Base-by-base conservation (phyloP, 2,329 filamentous ascomycete species). In the Scopulariopsis brevicaulis region DNA sequence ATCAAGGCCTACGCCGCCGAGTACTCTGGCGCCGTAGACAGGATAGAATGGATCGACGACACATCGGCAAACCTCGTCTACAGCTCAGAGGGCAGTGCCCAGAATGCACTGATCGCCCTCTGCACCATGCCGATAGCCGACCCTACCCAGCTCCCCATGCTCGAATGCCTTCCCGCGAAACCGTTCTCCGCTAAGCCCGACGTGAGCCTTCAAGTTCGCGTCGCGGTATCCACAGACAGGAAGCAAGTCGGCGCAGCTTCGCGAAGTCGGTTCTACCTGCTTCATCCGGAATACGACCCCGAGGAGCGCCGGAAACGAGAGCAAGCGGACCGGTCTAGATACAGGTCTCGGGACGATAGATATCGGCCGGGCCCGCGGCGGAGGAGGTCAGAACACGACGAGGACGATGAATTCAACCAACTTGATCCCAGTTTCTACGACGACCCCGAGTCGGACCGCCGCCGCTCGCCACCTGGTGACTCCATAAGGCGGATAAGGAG, bases 1-100 rank as follows among this genome's bases (percentile, higher is more conserved):
- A 86, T 97, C 64, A 86, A 87, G 64, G 77, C 80, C 60, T 96
- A 91, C 65, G 82, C 90, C 10, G 72, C 77, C 54, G 79, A 89
- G 62, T 82, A 94, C 69, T 90, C 81, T 65, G 73, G 77, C 40
- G 69, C 71, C 15, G 76, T 85, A 59, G 75, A 81, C 58, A 79
- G 82, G 61, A 77, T 96, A 62, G 91, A 97, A 73, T 99, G 94
- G 94, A 90, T 99, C 63, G 90, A 97, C 69, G 94, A 99, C 70
- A 85, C 83, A 7, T 93, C 90, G 0, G 90, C 90, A 61, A 97
- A 97, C 68, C 77, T 96, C 57, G 72, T 96, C 56, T 97, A 94
- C 73, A 75, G 73, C 46, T 78, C 78, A 7, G 75, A 82, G 15
- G 67, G 70, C 25, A 67, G 70, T 7, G 82, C 82, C 1, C 72